Evolutionary conservation across 106 monocot genomes (phyloP), one percentile per base, ranked within the genome.

Genomic region (Acanthochlamys bracteata): DNA sequence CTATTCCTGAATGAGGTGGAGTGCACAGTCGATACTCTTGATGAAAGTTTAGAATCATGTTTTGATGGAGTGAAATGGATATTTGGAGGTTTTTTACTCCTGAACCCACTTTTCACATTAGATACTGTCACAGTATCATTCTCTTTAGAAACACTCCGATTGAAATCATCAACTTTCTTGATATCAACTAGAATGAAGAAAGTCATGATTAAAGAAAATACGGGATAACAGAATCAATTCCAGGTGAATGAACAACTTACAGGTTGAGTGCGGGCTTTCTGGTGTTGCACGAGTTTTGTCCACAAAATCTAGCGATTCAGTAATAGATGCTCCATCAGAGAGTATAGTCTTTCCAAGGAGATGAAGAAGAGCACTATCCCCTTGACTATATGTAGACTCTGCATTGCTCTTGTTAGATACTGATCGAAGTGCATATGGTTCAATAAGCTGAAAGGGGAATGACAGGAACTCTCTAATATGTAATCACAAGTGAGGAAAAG

Each of bases 341-440:
- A 70, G 71, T 42, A 56, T 25, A 71, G 17, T 68, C 45, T 55
- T 62, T 41, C 56, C 75, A 45, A 47, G 52, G 46, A 60, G 62
- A 55, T 69, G 58, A 58, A 73, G 27, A 73, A 69, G 58, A 53
- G 65, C 51, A 61, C 69, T 66, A 65, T 81, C 61, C 33, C 16
- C 72, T 41, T 39, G 51, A 53, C 40, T 59, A 53, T 65, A 80
- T 53, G 53, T 15, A 65, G 74, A 60, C 20, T 84, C 84, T 21
- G 69, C 21, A 67, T 17, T 65, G 66, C 69, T 72, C 55, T 73
- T 63, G 66, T 66, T 76, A 0, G 80, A 61, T 39, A 77, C 49
- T 7, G 56, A 45, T 45, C 79, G 80, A 45, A 74, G 57, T 24
- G 86, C 78, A 78, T 95, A 95, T 55, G 90, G 90, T 42, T 72